Evolutionary conservation across 2,329 filamentous ascomycete genomes (phyloP).

Genomic region (Penicillium sp.): DNA sequence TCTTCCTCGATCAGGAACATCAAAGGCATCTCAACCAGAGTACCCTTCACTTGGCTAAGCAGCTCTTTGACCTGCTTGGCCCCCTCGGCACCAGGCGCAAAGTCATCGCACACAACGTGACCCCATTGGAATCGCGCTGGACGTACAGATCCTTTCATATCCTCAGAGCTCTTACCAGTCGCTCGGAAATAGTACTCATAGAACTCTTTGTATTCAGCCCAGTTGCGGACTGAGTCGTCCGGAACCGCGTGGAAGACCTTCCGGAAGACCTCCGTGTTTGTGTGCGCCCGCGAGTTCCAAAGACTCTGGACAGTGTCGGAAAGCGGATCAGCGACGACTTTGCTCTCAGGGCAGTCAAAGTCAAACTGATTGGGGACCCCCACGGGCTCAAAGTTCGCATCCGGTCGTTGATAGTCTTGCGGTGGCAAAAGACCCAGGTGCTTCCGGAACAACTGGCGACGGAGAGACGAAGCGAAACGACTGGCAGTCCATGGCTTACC

Average conservation of each 20-base stretch:
- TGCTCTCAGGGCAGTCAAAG: constrained; percentile 49
- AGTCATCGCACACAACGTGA: constrained; percentile 79
- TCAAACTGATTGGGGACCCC: constrained; percentile 56
- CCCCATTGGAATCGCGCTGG: constrained; percentile 70
- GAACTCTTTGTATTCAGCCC: constrained; percentile 63
- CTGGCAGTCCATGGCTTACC: constrained; percentile 73
- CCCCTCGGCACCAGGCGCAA: constrained; percentile 60
- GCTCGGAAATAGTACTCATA: constrained; percentile 59
- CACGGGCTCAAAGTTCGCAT: constrained; percentile 58
- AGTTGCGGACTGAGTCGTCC: constrained; percentile 56
- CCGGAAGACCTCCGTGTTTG: constrained; percentile 60
- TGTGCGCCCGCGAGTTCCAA: constrained; percentile 59
- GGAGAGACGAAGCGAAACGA: constrained; percentile 76
- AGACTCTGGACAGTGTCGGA: constrained; percentile 53
- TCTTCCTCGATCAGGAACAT: constrained; percentile 82
- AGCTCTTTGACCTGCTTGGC: constrained; percentile 70
- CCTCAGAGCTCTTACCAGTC: constrained; percentile 40
- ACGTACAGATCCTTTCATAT: constrained; percentile 43
- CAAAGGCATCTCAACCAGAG: constrained; percentile 84
- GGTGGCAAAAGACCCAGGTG: constrained; percentile 78
- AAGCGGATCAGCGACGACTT: constrained; percentile 57
- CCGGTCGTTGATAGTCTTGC: constrained; percentile 63
- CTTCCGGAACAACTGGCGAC: constrained; percentile 83
- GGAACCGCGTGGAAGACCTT: constrained; percentile 63
- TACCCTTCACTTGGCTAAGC: constrained; percentile 65